Evolutionary conservation across 805 yeast species (phyloP), one percentile per base, ranked within the genome.

Genomic region (Wickerhamiella australiensis): DNA sequence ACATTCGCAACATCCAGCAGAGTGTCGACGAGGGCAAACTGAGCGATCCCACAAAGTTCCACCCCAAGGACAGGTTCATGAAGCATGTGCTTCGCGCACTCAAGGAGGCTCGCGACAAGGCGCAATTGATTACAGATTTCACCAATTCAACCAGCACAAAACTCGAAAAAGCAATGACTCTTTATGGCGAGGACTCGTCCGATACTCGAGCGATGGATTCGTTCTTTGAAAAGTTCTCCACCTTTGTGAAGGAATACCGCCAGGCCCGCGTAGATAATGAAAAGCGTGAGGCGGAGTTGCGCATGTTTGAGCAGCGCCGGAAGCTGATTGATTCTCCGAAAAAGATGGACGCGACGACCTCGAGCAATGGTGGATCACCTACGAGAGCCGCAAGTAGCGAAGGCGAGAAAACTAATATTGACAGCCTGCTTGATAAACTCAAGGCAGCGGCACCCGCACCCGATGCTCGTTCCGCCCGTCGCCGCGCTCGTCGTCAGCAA

Each of bases 131-230:
- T 40, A 74, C 74, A 42, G 77, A 78, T 49, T 88, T 83, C 55
- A 69, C 81, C 25, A 73, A 72, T 50, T 66, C 77, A 21, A 78
- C 90, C 0, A 65, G 80, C 50, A 68, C 74, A 41, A 85, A 82
- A 52, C 84, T 83, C 60, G 77, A 77, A 48, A 71, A 74, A 29
- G 69, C 87, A 54, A 82, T 92, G 94, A 73, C 73, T 54, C 79
- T 76, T 57, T 92, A 85, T 61, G 97, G 96, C n/a, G 98, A 92
- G 65, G 94, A 85, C 62, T 73, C 83, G 1, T 66, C 63, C 7
- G 96, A 90, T 63, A 68, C 75, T 35, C 70, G 72, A 55, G 76
- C 88, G 15, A 75, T 81, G 49, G 75, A 77, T 52, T 67, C 79
- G 0, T 90, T 92, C 58, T 85, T 90, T 61, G 72, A 69, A 53